Evolutionary conservation across 2,329 filamentous ascomycete genomes (phyloP).

Genomic region (Cercospora sp.): DNA sequence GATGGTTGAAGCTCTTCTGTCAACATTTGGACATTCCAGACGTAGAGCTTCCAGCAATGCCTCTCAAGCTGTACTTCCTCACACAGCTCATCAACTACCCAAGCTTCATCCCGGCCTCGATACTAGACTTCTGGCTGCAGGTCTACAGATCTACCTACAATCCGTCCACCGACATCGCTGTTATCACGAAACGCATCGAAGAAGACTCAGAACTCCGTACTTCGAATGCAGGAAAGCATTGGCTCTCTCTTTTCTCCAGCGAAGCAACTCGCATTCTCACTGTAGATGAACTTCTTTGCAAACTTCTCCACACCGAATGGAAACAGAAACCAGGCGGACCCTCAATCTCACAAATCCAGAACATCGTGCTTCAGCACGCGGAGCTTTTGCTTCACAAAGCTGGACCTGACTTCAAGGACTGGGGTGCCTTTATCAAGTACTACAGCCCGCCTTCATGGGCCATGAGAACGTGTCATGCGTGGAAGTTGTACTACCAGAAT

Average conservation of each 20-base stretch:
- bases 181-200: constrained; percentile 29
- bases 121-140: constrained; percentile 33
- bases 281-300: background rate
- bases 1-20: constrained; percentile 26
- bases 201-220: constrained; percentile 23
- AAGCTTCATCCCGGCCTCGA: constrained; percentile 24
- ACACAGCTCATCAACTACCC: constrained; percentile 13
- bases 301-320: constrained; percentile 11
- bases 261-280: background rate
- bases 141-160: constrained; percentile 30
- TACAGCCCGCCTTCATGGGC: constrained; percentile 6
- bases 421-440: constrained; percentile 3
- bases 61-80: constrained; percentile 15
- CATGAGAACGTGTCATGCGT: background rate
- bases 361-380: constrained; percentile 15
- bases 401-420: constrained; percentile 1
- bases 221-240: constrained; percentile 28
- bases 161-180: constrained; percentile 28
- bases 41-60: constrained; percentile 5
- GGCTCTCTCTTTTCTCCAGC: constrained; percentile 32
- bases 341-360: constrained; percentile 8
- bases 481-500: constrained; percentile 19
- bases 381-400: constrained; percentile 13
- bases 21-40: constrained; percentile 5
- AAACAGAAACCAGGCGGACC: constrained; percentile 9